Base-by-base conservation (phyloP, 805 yeast genomes). In the Tanozyma kutaoensis region DNA sequence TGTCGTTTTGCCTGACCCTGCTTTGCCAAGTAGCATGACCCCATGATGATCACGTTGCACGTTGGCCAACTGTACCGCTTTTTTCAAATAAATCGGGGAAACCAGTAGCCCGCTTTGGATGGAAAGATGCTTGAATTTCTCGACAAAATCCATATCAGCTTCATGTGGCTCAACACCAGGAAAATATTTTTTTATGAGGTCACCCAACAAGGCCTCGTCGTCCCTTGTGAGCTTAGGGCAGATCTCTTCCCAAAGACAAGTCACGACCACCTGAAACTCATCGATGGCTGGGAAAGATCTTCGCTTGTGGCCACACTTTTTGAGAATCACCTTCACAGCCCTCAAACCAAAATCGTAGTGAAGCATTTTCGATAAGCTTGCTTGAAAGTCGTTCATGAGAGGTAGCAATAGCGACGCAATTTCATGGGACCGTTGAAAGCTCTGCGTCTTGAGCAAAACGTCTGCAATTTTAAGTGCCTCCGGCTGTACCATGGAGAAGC, bases 341-440 rank as follows among this genome's bases (percentile, higher is more conserved):
- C 97, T 62, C 23, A 88, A 52, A 0, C 96, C 95, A 63, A 88
- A 88, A 42, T 88, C 96, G 39, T 88, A 88, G 44, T 88, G 96
- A 4, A 48, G 43, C 42, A 82, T 95, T 0, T 33, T 14, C 0
- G 79, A 61, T 9, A 71, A 48, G 0, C 31, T 26, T 0, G 11
- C n/a, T 3, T 46, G 42, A n/a, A 88, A 45, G 1, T 42, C 44
- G 1, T 34, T 33, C 34, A 82, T 76, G 17, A 81, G 59, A 0
- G 67, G 58, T 0, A 77, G 80, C 12, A 79, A 51, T 3, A 45
- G 48, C 3, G 28, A 14, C 0, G 94, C 53, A 4, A 76, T 39
- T 0, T 35, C 36, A 2, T 43, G 31, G 0, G 86, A 66, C 14
- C 58, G 38, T 1, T 30, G 28, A 42, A 84, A 82, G 0, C 93